Conservation (phyloP, 2,329 filamentous ascomycete genomes). For the Basipetospora chlamydospora region DNA sequence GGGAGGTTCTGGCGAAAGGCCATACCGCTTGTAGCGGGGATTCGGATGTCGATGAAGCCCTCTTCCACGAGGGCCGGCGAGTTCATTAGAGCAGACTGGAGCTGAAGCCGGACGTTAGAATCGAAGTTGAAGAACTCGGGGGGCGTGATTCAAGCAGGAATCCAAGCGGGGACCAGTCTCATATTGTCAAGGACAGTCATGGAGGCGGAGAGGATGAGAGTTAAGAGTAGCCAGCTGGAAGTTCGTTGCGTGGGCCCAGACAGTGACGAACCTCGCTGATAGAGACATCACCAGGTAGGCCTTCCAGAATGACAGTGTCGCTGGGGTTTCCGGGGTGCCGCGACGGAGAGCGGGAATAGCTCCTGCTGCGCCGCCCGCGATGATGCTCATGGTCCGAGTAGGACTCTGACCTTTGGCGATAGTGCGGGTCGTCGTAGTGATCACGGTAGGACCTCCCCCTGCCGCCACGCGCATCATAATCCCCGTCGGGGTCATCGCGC, state of each 20-base stretch:
- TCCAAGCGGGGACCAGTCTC: too few species aligned
- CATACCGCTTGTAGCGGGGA: slow-evolving; percentile 20
- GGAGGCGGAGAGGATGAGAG: too few species aligned
- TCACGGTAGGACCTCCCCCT: slow-evolving; percentile 4
- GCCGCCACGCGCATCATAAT: slow-evolving; percentile 7
- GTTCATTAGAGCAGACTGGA: slow-evolving; percentile 14
- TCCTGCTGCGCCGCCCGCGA: slow-evolving; percentile 13
- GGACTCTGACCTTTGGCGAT: slow-evolving; percentile 1
- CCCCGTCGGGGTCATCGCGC: slow-evolving; percentile 8
- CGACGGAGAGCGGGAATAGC: slow-evolving; percentile 19
- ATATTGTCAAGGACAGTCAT: too few species aligned
- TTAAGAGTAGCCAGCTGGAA: too few species aligned
- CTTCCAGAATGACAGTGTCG: slow-evolving; percentile 40
- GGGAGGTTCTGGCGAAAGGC: neutral
- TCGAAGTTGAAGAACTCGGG: too few species aligned
- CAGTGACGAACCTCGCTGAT: slow-evolving; percentile 35
- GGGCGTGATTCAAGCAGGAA: too few species aligned
- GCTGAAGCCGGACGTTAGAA: too few species aligned
- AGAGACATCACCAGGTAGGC: slow-evolving; percentile 32
- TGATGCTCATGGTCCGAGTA: slow-evolving; percentile 5
- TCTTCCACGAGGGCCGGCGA: slow-evolving; percentile 21
- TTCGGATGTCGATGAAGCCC: slow-evolving; percentile 22
- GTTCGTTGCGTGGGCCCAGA: too few species aligned
- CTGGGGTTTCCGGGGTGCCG: slow-evolving; percentile 27
- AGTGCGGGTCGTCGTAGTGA: slow-evolving; percentile 1